Base-by-base conservation (phyloP, 768 basidiomycete species). In the Suillus sp. region DNA sequence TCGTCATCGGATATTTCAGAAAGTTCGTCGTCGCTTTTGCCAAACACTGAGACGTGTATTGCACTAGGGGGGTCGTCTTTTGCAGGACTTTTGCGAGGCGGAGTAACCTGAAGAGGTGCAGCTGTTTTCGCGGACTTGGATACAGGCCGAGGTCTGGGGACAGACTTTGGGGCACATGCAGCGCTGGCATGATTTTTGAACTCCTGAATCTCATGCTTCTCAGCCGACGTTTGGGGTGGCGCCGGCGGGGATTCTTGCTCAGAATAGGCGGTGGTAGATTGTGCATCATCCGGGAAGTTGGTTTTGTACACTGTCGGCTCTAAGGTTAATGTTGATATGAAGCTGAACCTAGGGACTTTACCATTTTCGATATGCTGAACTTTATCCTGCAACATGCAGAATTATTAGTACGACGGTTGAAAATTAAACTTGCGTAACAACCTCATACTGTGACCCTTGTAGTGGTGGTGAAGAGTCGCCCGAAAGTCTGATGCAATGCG, bases 1-100 rank as follows among this genome's bases (percentile, higher is more conserved):
- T 70, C 70, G 53, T 73, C 67, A 43, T 77, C 71, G 20, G 78
- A 78, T 63, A 78, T 67, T 54, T 79, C 75, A 32, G 78, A 78
- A 32, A 74, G 62, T 48, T 71, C 65, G 27, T 70, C 71, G 30
- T 76, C 69, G 55, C 48, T 40, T 59, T 61, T 64, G 22, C 63
- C 69, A 65, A 70, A 68, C n/a, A 64, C 51, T 18, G 64, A 69
- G 27, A 61, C 65, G 32, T 59, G 58, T 5, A 69, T 54, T 37
- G 63, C 53, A 25, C 35, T 25, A 27, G 22, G 16, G 22, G 16
- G 22, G 14, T 25, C 22, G 22, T 37, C 16, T 18, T 25, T 22
- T 25, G 14, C 16, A 18, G 55, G 4, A 37, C 14, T 55, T 55
- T 55, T 37, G 34, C 34, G 34, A 56, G 55, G 35, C 16, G 16